phyloP scores from a whole-genome alignment of 2,329 filamentous ascomycete species.

The Thelonectria blattea region DNA sequence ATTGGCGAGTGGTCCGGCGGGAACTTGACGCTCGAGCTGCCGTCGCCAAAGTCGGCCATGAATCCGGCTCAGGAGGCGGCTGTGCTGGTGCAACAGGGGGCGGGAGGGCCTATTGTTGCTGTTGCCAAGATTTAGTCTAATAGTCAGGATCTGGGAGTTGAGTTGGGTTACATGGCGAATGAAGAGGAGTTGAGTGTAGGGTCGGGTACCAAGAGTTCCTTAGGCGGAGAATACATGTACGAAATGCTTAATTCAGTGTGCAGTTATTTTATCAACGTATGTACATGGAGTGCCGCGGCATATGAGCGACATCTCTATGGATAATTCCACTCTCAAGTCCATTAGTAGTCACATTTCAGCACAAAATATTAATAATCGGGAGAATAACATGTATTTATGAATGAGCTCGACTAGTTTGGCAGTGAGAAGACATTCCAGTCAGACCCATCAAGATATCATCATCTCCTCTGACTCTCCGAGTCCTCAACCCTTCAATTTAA shows the following conservation, averaged over 20 bases:
- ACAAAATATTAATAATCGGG: too few relatives aligned
- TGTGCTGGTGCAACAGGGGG: constrained; percentile 37
- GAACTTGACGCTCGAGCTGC: constrained; percentile 36
- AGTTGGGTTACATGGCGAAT: not conserved
- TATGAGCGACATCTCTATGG: too few relatives aligned
- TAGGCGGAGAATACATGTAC: too few relatives aligned
- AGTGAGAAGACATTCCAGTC: not conserved
- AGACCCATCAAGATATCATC: not conserved
- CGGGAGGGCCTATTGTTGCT: constrained; percentile 37
- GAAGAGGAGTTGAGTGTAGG: not conserved
- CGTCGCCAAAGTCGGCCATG: constrained; percentile 29
- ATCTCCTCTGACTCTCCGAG: not conserved
- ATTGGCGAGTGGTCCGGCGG: constrained; percentile 45
- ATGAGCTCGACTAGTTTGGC: not conserved
- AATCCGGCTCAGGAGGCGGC: constrained; percentile 36
- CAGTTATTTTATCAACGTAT: too few relatives aligned
- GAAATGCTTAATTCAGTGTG: too few relatives aligned
- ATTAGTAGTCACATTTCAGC: too few relatives aligned
- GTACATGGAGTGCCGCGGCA: too few relatives aligned
- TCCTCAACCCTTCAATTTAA: too few relatives aligned
- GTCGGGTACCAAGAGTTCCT: too few relatives aligned
- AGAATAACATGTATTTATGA: not conserved
- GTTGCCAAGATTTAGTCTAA: constrained; percentile 28
- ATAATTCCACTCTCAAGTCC: too few relatives aligned
- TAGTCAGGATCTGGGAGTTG: not conserved